These are phyloP conservation scores for Citeromyces hawaiiensis DNA, from an alignment of 1,139 yeast genomes.

Conservation along the genomic window DNA sequence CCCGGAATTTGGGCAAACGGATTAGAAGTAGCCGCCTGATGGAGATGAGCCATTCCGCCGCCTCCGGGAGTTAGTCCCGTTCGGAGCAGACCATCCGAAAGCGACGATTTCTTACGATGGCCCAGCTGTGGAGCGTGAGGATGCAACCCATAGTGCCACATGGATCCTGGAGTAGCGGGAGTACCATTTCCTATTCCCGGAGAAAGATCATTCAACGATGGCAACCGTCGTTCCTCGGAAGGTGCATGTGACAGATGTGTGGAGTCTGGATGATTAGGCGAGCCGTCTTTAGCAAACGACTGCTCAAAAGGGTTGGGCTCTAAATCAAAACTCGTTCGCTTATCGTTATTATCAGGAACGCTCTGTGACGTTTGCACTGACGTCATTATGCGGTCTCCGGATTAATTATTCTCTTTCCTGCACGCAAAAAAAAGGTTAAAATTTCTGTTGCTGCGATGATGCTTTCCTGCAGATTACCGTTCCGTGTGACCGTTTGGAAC, in stretches of 20 bases:
- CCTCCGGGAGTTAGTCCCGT: slow-evolving; percentile 50
- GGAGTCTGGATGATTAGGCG: slow-evolving; percentile 5
- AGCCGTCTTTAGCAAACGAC: slow-evolving; percentile 49
- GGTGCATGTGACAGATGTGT: slow-evolving; percentile 3
- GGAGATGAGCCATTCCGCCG: background rate
- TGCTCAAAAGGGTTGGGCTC: slow-evolving; percentile 96
- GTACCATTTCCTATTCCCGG: slow-evolving; percentile 15
- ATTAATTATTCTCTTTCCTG: background rate
- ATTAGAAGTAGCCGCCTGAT: slow-evolving; percentile 7
- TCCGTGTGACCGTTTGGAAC: background rate
- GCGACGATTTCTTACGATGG: background rate
- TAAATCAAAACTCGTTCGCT: slow-evolving; percentile 17
- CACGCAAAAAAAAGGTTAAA: background rate
- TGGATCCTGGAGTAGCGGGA: slow-evolving; percentile 16
- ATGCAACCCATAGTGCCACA: slow-evolving; percentile 7
- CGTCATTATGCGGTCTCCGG: slow-evolving; percentile 1
- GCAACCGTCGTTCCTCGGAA: slow-evolving; percentile 41
- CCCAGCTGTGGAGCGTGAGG: background rate
- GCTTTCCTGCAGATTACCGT: background rate
- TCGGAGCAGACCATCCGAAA: slow-evolving; percentile 20
- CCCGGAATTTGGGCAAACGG: slow-evolving; percentile 5
- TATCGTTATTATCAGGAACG: background rate
- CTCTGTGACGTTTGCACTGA: slow-evolving; percentile 1
- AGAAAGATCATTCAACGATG: slow-evolving; percentile 28
- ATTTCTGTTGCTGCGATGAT: slow-evolving; percentile 1